Base-by-base conservation (phyloP, 208 protist species). In the Leishmania tarentolae region DNA sequence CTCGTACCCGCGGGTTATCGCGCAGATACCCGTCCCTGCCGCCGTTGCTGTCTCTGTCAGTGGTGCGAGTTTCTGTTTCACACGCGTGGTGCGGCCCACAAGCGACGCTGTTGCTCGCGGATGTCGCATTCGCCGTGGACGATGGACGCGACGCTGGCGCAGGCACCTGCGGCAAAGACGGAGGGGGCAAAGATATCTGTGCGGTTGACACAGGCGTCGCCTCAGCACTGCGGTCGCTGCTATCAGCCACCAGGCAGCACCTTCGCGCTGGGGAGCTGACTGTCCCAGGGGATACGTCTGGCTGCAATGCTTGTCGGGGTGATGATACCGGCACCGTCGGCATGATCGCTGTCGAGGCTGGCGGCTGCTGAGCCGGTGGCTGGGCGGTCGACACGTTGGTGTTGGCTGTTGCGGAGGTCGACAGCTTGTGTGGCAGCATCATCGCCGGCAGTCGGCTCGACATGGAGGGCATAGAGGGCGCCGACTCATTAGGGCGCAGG, bases 1-100 rank as follows among this genome's bases (percentile, higher is more conserved):
- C 73, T n/a, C 76, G 57, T 52, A 85, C 82, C 42, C 82, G 82
- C 50, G 82, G 76, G 53, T 81, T 85, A n/a, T 78, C 82, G 57
- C 76, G 82, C 70, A 84, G 61, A 50, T 68, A 84, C 8, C 70
- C 69, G 0, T 84, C 75, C 7, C 17, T 37, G 37, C 63, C 31
- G n/a, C 11, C 35, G 44, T 42, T 63, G 46, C 83, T 40, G 61
- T 52, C 40, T 74, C 85, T 59, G 52, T 47, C 69, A 40, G 65
- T 42, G n/a, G 76, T 57, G 46, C 76, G 61, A 37, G 42, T n/a
- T 31, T n/a, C 61, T 52, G 28, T 19, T 19, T 69, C 76, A 3
- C 46, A 31, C 40, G 37, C 4, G 35, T 50, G 59, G 37, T 24
- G 1, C 35, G 57, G 9, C 13, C 35, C 31, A 28, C 47, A 52